Evolutionary conservation across 2,329 filamentous ascomycete genomes (phyloP).

Genomic region (Colletotrichum sp.): DNA sequence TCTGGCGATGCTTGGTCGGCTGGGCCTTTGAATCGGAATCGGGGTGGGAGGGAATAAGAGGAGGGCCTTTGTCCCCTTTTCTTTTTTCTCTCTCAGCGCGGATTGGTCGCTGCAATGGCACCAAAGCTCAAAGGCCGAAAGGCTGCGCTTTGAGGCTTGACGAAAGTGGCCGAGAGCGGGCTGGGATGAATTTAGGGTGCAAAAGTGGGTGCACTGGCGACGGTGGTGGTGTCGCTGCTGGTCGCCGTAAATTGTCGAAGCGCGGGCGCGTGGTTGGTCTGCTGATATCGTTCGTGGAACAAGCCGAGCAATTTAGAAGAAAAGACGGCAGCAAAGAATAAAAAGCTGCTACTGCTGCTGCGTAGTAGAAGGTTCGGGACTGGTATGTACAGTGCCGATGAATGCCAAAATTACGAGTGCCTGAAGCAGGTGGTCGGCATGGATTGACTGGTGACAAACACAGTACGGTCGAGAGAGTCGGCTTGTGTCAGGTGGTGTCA

Average conservation of each 20-base stretch:
- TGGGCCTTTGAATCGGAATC: neutral
- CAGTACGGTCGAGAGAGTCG: slow-evolving; percentile 4
- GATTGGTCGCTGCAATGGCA: neutral
- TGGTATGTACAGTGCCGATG: slow-evolving; percentile 14
- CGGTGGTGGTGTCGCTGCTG: neutral
- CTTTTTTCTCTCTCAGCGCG: neutral
- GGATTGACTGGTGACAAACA: slow-evolving; percentile 16
- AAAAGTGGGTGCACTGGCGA: neutral
- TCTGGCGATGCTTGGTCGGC: neutral
- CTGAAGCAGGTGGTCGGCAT: neutral
- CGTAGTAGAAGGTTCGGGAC: neutral
- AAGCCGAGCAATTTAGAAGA: neutral
- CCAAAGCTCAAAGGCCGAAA: neutral
- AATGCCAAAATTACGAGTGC: slow-evolving; percentile 11
- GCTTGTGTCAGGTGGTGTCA: slow-evolving; percentile 15
- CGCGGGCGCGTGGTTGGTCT: slow-evolving; percentile 8
- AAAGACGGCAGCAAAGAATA: neutral
- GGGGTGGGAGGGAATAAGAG: neutral
- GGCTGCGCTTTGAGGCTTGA: slow-evolving; percentile 18
- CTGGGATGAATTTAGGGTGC: slow-evolving; percentile 12
- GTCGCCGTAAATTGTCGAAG: slow-evolving; percentile 10
- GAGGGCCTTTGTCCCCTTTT: slow-evolving; percentile 10
- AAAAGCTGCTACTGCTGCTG: neutral
- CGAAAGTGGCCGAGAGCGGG: slow-evolving; percentile 20
- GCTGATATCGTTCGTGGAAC: slow-evolving; percentile 4